A percentile compares a stretch with the other conserved stretches of the same genome.
phyloP scores from a whole-genome alignment of 805 yeast species.

The Diddensiella transvaalensis region DNA sequence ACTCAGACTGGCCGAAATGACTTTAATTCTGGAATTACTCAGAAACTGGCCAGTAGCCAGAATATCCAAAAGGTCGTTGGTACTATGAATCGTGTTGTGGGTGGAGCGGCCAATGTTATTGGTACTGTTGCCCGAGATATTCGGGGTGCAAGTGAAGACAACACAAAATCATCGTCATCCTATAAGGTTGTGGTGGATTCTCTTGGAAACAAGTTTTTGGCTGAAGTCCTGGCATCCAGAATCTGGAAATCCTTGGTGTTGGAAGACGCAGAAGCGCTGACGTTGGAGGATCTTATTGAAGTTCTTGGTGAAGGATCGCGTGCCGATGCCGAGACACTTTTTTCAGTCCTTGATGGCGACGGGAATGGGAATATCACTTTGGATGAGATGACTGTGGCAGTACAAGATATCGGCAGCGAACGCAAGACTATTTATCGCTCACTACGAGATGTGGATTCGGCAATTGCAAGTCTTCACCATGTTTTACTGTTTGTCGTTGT shows the following conservation, averaged over 20 bases:
- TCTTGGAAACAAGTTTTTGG: constrained; percentile 26
- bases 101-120: constrained; percentile 28
- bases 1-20: constrained; percentile 8
- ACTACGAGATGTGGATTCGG: constrained; percentile 39
- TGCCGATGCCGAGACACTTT: constrained; percentile 32
- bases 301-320: constrained; percentile 31
- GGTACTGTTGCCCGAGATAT: constrained; percentile 25
- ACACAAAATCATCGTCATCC: constrained; percentile 4
- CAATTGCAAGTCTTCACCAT: constrained; percentile 37
- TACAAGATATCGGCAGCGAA: constrained; percentile 34
- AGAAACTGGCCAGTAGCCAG: constrained; percentile 32
- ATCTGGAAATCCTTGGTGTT: constrained; percentile 41
- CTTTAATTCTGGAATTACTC: constrained; percentile 9
- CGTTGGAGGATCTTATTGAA: constrained; percentile 33
- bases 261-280: constrained; percentile 35
- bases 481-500: constrained; percentile 33
- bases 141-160: constrained; percentile 15
- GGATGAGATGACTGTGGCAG: constrained; percentile 35
- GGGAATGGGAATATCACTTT: constrained; percentile 35
- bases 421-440: constrained; percentile 35
- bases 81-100: constrained; percentile 28
- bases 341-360: constrained; percentile 35
- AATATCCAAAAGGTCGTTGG: constrained; percentile 27
- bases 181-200: constrained; percentile 34
- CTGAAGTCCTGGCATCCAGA: constrained; percentile 35